Evolutionary conservation across 805 yeast genomes (phyloP).

Genomic region (Metschnikowia lunata): DNA sequence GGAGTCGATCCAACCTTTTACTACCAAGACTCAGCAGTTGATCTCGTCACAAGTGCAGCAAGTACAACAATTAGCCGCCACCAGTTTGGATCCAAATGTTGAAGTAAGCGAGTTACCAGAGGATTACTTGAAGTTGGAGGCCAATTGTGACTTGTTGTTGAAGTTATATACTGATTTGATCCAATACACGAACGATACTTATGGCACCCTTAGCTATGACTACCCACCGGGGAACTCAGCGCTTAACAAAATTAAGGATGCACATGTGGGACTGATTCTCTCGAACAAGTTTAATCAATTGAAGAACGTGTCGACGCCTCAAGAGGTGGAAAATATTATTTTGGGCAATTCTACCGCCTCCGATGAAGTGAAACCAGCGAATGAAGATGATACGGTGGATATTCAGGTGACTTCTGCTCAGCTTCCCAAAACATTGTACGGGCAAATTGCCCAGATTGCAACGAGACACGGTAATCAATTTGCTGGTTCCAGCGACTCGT

Average conservation of each 20-base stretch:
- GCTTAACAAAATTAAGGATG: conserved; percentile 54
- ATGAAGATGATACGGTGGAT: conserved; percentile 18
- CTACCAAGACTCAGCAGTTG: conserved; percentile 55
- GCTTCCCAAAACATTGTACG: conserved; percentile 69
- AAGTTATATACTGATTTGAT: conserved; percentile 51
- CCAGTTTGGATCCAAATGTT: conserved; percentile 34
- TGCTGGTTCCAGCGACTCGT: conserved; percentile 43
- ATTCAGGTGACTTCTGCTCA: conserved; percentile 31
- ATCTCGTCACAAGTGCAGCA: conserved; percentile 60
- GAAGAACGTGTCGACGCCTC: conserved; percentile 60
- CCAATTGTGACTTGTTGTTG: conserved; percentile 60
- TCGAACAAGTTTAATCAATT: conserved; percentile 54
- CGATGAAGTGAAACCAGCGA: background rate
- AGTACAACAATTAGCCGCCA: conserved; percentile 37
- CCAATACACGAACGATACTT: conserved; percentile 47
- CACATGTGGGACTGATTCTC: conserved; percentile 56
- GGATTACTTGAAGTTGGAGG: conserved; percentile 65
- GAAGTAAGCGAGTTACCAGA: conserved; percentile 72
- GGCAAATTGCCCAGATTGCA: conserved; percentile 60
- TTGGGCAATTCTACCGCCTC: conserved; percentile 26
- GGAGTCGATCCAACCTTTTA: conserved; percentile 46
- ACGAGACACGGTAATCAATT: conserved; percentile 44
- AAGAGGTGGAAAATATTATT: conserved; percentile 59
- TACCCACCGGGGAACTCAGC: conserved; percentile 64
- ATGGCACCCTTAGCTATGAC: conserved; percentile 72